Conservation (phyloP, 805 yeast species). For the Maudiozyma turicensis region DNA sequence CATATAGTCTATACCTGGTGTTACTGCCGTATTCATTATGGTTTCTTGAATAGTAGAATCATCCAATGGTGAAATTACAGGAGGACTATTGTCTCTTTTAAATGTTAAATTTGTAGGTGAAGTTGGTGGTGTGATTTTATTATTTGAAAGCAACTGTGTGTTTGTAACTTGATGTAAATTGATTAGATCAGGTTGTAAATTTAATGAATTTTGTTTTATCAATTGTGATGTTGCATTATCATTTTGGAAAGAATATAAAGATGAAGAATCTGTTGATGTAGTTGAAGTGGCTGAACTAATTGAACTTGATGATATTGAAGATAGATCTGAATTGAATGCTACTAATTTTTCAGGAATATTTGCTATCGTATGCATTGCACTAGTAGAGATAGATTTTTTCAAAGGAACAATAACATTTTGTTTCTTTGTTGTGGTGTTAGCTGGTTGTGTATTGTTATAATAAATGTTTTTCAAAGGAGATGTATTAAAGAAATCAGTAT, state of each 20-base stretch:
- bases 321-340: not conserved
- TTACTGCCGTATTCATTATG: not conserved
- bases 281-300: slow-evolving; percentile 4
- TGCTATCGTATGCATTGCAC: not conserved
- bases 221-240: slow-evolving; percentile 2
- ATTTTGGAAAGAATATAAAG: slow-evolving; percentile 5
- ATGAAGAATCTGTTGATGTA: slow-evolving; percentile 3
- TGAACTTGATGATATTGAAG: not conserved
- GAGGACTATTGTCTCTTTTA: not conserved
- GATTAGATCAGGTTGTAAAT: not conserved
- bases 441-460: slow-evolving; percentile 9
- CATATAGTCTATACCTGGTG: not conserved
- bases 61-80: not conserved
- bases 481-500: slow-evolving; percentile 27
- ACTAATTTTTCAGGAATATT: not conserved
- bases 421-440: not conserved
- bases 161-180: too few species aligned
- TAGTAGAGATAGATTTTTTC: not conserved
- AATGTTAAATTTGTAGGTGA: not conserved
- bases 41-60: not conserved
- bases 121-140: not conserved
- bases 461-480: slow-evolving; percentile 28
- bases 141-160: not conserved
- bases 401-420: not conserved
- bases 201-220: not conserved